Percentiles rank a stretch among this genome's conserved stretches.
Conservation (phyloP, 495 filamentous ascomycete genomes). For the Daldinia childiae region DNA sequence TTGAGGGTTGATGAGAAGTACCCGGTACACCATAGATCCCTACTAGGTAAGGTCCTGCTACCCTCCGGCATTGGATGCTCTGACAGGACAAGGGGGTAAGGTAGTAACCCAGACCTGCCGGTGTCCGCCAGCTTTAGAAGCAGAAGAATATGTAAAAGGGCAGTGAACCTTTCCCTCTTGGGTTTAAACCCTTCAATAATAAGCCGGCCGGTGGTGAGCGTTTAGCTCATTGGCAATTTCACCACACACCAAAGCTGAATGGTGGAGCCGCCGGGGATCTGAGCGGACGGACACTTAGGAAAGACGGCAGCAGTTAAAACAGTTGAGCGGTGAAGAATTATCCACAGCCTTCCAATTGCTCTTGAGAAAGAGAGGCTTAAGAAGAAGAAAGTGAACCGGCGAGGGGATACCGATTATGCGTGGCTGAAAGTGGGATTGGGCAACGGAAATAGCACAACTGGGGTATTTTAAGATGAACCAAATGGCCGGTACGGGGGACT, state of each 20-base stretch:
- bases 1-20: slow-evolving; percentile 32
- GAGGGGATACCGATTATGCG: slow-evolving; percentile 24
- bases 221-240: slow-evolving; percentile 43
- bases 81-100: slow-evolving; percentile 32
- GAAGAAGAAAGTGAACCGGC: slow-evolving; percentile 26
- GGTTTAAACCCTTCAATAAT: slow-evolving; percentile 42
- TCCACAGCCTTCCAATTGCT: slow-evolving; percentile 36
- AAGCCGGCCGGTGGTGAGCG: slow-evolving; percentile 38
- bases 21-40: slow-evolving; percentile 31
- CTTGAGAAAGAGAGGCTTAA: slow-evolving; percentile 20
- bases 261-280: slow-evolving; percentile 44
- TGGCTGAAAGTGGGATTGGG: slow-evolving; percentile 37
- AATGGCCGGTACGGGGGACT: slow-evolving; percentile 40
- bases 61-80: slow-evolving; percentile 36
- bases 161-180: slow-evolving; percentile 41
- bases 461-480: slow-evolving; percentile 44
- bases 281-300: slow-evolving; percentile 41
- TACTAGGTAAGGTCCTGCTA: slow-evolving; percentile 21
- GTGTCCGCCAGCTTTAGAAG: slow-evolving; percentile 35
- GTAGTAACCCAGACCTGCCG: slow-evolving; percentile 33
- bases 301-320: slow-evolving; percentile 30
- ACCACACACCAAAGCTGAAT: slow-evolving; percentile 46
- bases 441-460: slow-evolving; percentile 43
- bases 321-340: slow-evolving; percentile 50
- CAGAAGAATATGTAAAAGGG: slow-evolving; percentile 27